Evolutionary conservation across 441 rosid species (phyloP), one percentile per base, ranked within the genome.

Genomic region (Populus trichocarpa): DNA sequence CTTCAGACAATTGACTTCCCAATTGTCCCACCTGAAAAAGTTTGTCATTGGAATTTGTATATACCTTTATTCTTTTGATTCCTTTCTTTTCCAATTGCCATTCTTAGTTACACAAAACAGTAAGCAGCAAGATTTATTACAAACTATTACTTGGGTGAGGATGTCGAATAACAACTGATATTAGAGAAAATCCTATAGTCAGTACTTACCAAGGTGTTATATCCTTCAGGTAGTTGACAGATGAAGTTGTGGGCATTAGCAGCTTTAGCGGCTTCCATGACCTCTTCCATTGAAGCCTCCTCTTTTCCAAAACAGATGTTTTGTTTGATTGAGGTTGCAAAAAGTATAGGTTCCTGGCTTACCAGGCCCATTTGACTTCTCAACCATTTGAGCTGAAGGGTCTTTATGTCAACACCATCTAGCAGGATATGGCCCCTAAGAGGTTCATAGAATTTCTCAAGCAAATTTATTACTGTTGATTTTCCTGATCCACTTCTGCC

Each of bases 401-500:
- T 74, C 65, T 71, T 85, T 11, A 79, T 73, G 30, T 75, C 76
- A 64, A 72, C 16, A 6, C 84, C 85, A 80, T 86, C 87, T 20
- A 85, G n/a, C 16, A 83, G 28, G 22, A 86, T 75, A 35, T 84
- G 72, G 26, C 91, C 89, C 69, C 33, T 67, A 0, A 78, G 35
- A 0, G 87, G 89, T 71, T 86, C 87, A 63, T 79, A 79, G 67
- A 86, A 86, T 78, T 87, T 84, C 67, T 80, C 82, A 5, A 86
- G 70, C 73, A 87, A 65, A 69, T 78, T 77, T 69, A 81, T 81
- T 26, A 87, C 75, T 0, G 84, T 84, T 2, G 85, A 86, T 70
- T 85, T 87, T 0, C 88, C 87, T 5, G 85, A 82, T 11, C 85
- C 80, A 8, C 84, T 84, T 71, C 80, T 77, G 13, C 87, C 88